Percentiles rank a stretch among this genome's conserved stretches.
Conservation (phyloP, 495 filamentous ascomycete genomes). For the Penicillium cinerascens region DNA sequence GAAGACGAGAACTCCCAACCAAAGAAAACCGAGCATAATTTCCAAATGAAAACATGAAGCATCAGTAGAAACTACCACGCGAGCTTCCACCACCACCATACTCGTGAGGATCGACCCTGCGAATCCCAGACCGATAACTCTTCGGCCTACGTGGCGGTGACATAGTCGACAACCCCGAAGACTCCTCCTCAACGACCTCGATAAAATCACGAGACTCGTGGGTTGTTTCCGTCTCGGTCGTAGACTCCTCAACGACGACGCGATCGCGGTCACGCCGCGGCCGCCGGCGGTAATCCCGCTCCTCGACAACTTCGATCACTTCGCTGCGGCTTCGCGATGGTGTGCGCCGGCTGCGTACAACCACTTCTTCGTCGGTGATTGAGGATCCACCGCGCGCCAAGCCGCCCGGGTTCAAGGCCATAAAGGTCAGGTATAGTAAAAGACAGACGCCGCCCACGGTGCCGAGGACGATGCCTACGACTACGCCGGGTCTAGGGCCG, state of each 20-base stretch:
- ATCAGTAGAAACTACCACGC: conserved; percentile 16
- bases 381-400: conserved; percentile 20
- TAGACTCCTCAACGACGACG: conserved; percentile 29
- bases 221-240: conserved; percentile 18
- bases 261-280: conserved; percentile 16
- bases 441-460: conserved; percentile 79
- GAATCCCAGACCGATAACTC: conserved; percentile 22
- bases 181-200: conserved; percentile 35
- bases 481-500: conserved; percentile 63
- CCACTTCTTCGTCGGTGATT: conserved; percentile 28
- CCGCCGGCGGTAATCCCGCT: conserved; percentile 24
- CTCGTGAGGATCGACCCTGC: conserved; percentile 24
- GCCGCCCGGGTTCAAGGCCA: conserved; percentile 52
- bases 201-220: conserved; percentile 26
- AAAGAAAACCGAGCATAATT: not conserved
- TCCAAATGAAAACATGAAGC: not conserved
- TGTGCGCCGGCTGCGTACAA: conserved; percentile 22
- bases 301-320: conserved; percentile 25
- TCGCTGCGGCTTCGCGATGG: conserved; percentile 14
- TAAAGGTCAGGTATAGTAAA: conserved; percentile 70
- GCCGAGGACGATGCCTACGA: conserved; percentile 83
- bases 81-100: conserved; percentile 33
- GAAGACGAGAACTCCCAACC: not conserved
- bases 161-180: conserved; percentile 12
- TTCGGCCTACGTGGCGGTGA: conserved; percentile 20